These are phyloP conservation scores for Xerocomus amazonicus DNA, from an alignment of 1,284 basidiomycete species.

Conservation along the genomic window DNA sequence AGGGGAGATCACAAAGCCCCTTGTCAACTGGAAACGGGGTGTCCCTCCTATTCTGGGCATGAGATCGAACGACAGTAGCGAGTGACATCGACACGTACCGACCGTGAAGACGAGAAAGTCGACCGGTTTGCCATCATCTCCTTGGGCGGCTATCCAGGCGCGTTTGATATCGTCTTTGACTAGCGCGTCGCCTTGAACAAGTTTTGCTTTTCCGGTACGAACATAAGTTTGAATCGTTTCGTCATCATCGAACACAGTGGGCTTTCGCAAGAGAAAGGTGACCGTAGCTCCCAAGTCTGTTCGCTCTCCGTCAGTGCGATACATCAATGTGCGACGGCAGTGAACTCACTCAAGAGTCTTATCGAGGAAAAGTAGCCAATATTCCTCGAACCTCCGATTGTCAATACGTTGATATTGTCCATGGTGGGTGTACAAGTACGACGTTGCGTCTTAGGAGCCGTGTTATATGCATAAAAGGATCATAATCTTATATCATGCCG, in stretches of 20 bases:
- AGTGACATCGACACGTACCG: conserved; percentile 16
- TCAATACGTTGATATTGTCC: conserved; percentile 36
- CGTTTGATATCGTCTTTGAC: conserved; percentile 39
- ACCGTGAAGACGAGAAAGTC: conserved; percentile 24
- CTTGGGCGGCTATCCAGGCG: conserved; percentile 39
- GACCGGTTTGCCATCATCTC: conserved; percentile 17
- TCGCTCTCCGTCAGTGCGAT: not conserved
- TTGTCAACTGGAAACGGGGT: conserved; percentile 19
- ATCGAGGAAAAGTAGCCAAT: conserved; percentile 56
- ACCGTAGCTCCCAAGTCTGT: conserved; percentile 47
- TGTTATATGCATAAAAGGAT: conserved; percentile 8
- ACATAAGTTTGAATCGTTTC: conserved; percentile 41
- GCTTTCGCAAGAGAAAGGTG: conserved; percentile 47
- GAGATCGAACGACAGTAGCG: not conserved
- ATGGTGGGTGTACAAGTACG: conserved; percentile 10
- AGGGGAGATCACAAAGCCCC: conserved; percentile 26
- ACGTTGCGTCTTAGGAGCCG: not conserved
- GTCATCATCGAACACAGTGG: conserved; percentile 42
- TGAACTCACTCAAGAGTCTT: conserved; percentile 46
- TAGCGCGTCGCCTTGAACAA: conserved; percentile 49
- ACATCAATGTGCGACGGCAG: too few relatives aligned
- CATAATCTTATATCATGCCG: conserved; percentile 4
- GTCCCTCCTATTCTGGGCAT: conserved; percentile 13
- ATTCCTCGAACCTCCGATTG: conserved; percentile 61
- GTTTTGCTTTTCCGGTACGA: conserved; percentile 38